Conservation (phyloP, 768 basidiomycete genomes). For the Leucocoprinus birnbaumii region DNA sequence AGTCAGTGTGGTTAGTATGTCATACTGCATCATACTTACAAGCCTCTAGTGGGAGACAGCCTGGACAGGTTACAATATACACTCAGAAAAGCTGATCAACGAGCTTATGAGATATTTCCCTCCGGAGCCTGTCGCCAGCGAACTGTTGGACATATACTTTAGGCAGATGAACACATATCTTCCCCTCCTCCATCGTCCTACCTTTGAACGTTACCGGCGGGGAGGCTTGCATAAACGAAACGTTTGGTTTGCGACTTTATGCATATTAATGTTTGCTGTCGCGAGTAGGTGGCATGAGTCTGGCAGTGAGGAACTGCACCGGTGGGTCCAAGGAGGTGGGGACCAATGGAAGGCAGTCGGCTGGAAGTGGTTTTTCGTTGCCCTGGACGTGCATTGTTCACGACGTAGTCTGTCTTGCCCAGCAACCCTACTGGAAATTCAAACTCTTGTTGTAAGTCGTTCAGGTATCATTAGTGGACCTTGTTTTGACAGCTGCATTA, state of each 20-base stretch:
- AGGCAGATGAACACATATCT: conserved; percentile 51
- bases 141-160: conserved; percentile 71
- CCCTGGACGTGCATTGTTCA: conserved; percentile 41
- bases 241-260: conserved; percentile 58
- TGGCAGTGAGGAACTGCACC: conserved; percentile 16
- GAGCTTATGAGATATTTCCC: conserved; percentile 50
- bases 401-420: conserved; percentile 53
- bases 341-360: conserved; percentile 55
- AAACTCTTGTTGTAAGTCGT: conserved; percentile 33
- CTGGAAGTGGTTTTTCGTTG: conserved; percentile 48
- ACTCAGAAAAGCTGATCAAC: conserved; percentile 27
- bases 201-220: conserved; percentile 62
- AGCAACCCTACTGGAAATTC: conserved; percentile 60
- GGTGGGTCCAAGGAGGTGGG: conserved; percentile 15
- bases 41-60: conserved; percentile 54
- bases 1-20: conserved; percentile 31
- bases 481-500: conserved; percentile 19
- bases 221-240: conserved; percentile 52
- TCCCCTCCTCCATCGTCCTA: conserved; percentile 70
- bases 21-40: background rate
- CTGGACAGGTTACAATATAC: conserved; percentile 44
- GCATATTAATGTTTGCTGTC: conserved; percentile 64
- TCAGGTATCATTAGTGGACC: background rate
- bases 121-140: conserved; percentile 52
- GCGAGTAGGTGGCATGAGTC: conserved; percentile 68